These are phyloP conservation scores for Diutina sp. DNA, from an alignment of 1,139 yeast species.

Conservation along the genomic window DNA sequence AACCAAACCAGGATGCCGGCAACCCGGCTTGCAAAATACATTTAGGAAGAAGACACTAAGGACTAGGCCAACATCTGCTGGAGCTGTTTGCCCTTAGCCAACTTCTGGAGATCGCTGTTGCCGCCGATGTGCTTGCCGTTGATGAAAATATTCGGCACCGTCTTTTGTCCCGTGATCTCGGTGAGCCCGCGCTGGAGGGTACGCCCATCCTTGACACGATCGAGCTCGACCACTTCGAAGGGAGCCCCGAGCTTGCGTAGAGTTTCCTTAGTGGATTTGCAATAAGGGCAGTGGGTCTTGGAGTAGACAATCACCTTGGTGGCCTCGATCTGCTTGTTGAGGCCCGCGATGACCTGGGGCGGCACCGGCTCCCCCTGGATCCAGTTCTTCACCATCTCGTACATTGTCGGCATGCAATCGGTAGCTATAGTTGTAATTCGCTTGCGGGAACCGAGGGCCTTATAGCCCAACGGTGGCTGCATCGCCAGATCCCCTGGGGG, in stretches of 20 bases:
- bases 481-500: neutral
- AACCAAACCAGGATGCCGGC: neutral
- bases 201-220: conserved; percentile 10
- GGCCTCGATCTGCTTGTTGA: conserved; percentile 9
- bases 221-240: conserved; percentile 14
- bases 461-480: neutral
- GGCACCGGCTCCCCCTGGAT: conserved; percentile 7
- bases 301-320: conserved; percentile 14
- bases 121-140: conserved; percentile 12
- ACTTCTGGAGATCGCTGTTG: conserved; percentile 8
- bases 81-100: conserved; percentile 2
- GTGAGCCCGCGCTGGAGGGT: conserved; percentile 7
- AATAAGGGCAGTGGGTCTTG: conserved; percentile 19
- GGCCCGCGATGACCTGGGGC: conserved; percentile 9
- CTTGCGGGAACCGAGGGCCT: neutral
- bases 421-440: neutral
- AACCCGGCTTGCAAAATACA: neutral
- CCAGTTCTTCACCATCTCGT: neutral
- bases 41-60: neutral
- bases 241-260: conserved; percentile 9
- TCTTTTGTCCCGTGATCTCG: conserved; percentile 9
- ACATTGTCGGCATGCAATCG: neutral
- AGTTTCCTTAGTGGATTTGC: conserved; percentile 12
- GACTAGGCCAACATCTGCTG: neutral
- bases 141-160: conserved; percentile 11